Conservation (phyloP, 2,329 filamentous ascomycete genomes). For the Fusarium hainanense region DNA sequence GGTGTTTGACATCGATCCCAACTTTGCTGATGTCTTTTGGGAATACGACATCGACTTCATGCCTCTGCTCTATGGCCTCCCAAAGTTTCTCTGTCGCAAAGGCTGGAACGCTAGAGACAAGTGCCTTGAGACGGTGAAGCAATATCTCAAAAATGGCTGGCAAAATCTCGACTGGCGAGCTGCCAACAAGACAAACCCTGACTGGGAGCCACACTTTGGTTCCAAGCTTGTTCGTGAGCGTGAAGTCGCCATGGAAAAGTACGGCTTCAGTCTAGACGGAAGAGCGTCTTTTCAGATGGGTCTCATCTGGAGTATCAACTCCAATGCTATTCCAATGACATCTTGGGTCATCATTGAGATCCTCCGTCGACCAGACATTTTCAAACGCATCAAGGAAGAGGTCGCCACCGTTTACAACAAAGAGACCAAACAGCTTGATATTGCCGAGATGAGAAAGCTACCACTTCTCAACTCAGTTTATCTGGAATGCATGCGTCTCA, state of each 20-base stretch:
- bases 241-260: conserved; percentile 40
- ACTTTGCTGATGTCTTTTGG: conserved; percentile 39
- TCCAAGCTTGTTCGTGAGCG: conserved; percentile 41
- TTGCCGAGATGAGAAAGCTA: conserved; percentile 29
- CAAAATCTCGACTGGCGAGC: conserved; percentile 23
- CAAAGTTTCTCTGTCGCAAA: conserved; percentile 35
- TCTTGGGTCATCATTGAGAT: conserved; percentile 42
- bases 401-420: conserved; percentile 14
- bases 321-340: conserved; percentile 42
- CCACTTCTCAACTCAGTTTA: conserved; percentile 39
- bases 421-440: conserved; percentile 15
- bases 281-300: conserved; percentile 42
- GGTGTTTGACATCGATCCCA: conserved; percentile 24
- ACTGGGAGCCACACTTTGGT: conserved; percentile 41
- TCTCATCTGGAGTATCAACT: conserved; percentile 44
- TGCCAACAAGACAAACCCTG: conserved; percentile 10
- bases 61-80: conserved; percentile 38
- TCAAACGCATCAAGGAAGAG: conserved; percentile 28
- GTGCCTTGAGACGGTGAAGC: conserved; percentile 30
- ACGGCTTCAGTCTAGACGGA: conserved; percentile 37
- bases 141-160: conserved; percentile 32
- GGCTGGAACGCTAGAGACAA: conserved; percentile 38
- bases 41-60: conserved; percentile 41
- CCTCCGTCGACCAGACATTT: conserved; percentile 34
- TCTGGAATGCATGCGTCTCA: conserved; percentile 37